Evolutionary conservation across 345 rosid genomes (phyloP).

Genomic region (Brassica incana): DNA sequence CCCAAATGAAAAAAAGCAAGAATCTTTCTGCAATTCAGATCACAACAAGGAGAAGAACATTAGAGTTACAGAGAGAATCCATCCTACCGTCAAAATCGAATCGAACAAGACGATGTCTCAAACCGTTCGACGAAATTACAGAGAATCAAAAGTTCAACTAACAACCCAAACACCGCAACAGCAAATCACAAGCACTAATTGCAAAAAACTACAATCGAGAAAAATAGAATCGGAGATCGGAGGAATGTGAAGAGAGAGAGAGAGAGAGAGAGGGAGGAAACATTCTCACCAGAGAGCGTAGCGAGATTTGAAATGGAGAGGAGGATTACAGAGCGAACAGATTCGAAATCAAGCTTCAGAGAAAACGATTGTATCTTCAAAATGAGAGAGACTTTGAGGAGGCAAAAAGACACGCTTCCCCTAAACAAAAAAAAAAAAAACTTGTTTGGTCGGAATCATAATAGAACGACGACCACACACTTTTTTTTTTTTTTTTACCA

Average conservation of each 20-base stretch:
- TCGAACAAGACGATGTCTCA: constrained; percentile 4
- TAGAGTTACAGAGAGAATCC: neutral
- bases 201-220: neutral
- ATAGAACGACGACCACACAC: neutral
- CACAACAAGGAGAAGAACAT: neutral
- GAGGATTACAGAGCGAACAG: neutral
- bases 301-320: neutral
- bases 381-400: neutral
- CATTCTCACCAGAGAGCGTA: constrained; percentile 19
- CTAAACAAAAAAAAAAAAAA: neutral
- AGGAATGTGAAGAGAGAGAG: neutral
- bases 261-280: neutral
- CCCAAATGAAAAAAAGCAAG: neutral
- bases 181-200: neutral
- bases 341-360: neutral
- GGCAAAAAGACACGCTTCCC: neutral
- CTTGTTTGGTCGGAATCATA: neutral
- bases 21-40: constrained; percentile 12
- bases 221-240: constrained; percentile 15
- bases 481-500: neutral
- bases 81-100: constrained; percentile 17
- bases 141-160: neutral
- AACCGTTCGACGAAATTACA: neutral
- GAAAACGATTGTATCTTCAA: neutral
- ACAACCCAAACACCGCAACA: neutral